phyloP scores from a whole-genome alignment of 108 stramenopile genomes.

The Nitzschia inconspicua region DNA sequence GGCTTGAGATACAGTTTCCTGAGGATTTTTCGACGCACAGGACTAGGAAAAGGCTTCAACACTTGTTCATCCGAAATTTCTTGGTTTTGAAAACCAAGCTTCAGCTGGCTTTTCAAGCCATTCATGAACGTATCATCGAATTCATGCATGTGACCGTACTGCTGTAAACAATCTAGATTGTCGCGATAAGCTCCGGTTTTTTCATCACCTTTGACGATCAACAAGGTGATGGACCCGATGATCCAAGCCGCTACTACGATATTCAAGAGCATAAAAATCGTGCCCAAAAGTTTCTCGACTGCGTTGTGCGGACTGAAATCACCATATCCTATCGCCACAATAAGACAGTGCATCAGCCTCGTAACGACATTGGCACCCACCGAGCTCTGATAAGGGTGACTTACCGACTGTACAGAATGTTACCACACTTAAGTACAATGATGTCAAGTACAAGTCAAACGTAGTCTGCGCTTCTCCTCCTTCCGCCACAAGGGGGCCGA shows the following conservation, averaged over 20 bases:
- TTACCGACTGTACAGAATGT: slow-evolving; percentile 58
- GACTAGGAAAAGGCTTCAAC: slow-evolving; percentile 43
- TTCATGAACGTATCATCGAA: slow-evolving; percentile 23
- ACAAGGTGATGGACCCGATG: slow-evolving; percentile 55
- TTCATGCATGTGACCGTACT: slow-evolving; percentile 37
- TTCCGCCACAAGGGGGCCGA: not conserved
- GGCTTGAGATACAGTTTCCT: slow-evolving; percentile 40
- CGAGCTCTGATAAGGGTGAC: too few species aligned
- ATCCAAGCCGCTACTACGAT: slow-evolving; percentile 47
- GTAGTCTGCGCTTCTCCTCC: slow-evolving; percentile 10
- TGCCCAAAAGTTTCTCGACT: slow-evolving; percentile 39
- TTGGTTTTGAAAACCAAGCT: slow-evolving; percentile 43
- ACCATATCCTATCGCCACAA: too few species aligned
- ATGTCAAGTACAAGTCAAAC: slow-evolving; percentile 26
- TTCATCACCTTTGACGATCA: slow-evolving; percentile 57
- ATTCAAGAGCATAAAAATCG: slow-evolving; percentile 48
- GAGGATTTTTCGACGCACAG: slow-evolving; percentile 46
- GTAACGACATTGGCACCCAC: too few species aligned
- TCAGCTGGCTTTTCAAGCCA: slow-evolving; percentile 35
- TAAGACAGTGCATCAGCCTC: too few species aligned
- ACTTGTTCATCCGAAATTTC: slow-evolving; percentile 59
- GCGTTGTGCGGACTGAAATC: slow-evolving; percentile 53
- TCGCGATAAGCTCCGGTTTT: slow-evolving; percentile 54
- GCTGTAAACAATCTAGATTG: slow-evolving; percentile 21
- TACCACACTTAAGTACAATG: slow-evolving; percentile 47